Evolutionary conservation across 345 rosid species (phyloP).

Genomic region (Citrus trifoliata): DNA sequence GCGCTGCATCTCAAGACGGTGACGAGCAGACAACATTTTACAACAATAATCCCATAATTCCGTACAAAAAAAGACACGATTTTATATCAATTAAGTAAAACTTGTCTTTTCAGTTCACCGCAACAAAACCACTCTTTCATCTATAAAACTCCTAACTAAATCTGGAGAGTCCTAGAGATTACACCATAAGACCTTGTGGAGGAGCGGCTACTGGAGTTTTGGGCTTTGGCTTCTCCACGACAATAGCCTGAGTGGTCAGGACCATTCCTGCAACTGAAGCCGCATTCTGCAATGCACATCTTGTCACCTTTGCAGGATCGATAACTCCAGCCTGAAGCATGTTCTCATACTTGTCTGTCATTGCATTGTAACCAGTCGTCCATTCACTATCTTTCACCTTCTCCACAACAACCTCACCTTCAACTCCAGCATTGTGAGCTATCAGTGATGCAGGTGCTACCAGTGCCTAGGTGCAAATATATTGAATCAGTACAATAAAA

Average conservation of each 20-base stretch:
- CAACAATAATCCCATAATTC: background rate
- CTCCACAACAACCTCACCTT: conserved; percentile 95
- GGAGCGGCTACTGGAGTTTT: conserved; percentile 53
- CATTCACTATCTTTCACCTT: conserved; percentile 71
- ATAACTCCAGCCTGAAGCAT: conserved; percentile 86
- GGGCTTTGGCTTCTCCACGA: conserved; percentile 81
- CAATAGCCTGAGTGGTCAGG: conserved; percentile 95
- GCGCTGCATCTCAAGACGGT: background rate
- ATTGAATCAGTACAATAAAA: background rate
- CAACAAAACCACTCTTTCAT: conserved; percentile 1
- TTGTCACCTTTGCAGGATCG: conserved; percentile 91
- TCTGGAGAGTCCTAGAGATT: conserved; percentile 1
- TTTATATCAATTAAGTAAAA: background rate
- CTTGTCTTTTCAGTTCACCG: background rate
- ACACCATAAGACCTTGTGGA: conserved; percentile 62
- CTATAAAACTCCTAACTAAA: conserved; percentile 10
- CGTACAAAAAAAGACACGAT: background rate
- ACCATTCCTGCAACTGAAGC: conserved; percentile 99
- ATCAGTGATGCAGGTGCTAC: conserved; percentile 86
- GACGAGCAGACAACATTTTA: background rate
- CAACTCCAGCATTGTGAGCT: conserved; percentile 93
- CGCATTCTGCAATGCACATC: conserved; percentile 92
- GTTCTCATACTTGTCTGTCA: conserved; percentile 87
- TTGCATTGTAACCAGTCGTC: conserved; percentile 94
- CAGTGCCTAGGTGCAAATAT: conserved; percentile 53